Conservation (phyloP, 2,329 filamentous ascomycete species). For the Aureobasidium sp. region DNA sequence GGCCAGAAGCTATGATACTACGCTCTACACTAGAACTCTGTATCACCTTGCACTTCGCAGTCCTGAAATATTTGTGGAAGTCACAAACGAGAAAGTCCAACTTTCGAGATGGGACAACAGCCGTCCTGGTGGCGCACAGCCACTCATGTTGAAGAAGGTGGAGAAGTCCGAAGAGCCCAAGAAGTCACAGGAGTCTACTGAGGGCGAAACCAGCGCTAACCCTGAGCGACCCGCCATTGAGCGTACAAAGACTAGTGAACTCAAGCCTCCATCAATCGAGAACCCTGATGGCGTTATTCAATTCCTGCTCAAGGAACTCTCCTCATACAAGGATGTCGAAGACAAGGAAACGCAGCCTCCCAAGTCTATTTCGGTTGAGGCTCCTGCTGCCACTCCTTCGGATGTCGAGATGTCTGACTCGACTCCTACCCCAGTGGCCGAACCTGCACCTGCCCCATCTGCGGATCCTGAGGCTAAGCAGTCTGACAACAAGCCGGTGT, state of each 20-base stretch:
- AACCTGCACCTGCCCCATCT: conserved; percentile 33
- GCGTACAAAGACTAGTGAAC: conserved; percentile 57
- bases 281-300: conserved; percentile 93
- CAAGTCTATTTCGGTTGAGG: conserved; percentile 37
- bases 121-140: conserved; percentile 42
- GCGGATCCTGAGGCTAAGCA: conserved; percentile 42
- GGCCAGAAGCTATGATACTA: conserved; percentile 55
- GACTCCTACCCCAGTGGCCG: conserved; percentile 18
- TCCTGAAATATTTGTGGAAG: conserved; percentile 78
- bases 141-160: conserved; percentile 46
- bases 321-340: conserved; percentile 87
- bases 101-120: conserved; percentile 56
- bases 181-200: conserved; percentile 28
- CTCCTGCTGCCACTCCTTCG: conserved; percentile 30
- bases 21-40: conserved; percentile 66
- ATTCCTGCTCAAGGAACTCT: conserved; percentile 84
- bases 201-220: conserved; percentile 20
- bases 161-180: conserved; percentile 23
- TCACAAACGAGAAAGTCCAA: conserved; percentile 78
- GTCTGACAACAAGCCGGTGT: conserved; percentile 62
- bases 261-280: conserved; percentile 78
- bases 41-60: conserved; percentile 73
- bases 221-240: conserved; percentile 40
- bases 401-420: conserved; percentile 46
- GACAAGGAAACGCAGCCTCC: conserved; percentile 58